Evolutionary conservation across 2,329 filamentous ascomycete species (phyloP).

Genomic region (Erysiphe pulchra): DNA sequence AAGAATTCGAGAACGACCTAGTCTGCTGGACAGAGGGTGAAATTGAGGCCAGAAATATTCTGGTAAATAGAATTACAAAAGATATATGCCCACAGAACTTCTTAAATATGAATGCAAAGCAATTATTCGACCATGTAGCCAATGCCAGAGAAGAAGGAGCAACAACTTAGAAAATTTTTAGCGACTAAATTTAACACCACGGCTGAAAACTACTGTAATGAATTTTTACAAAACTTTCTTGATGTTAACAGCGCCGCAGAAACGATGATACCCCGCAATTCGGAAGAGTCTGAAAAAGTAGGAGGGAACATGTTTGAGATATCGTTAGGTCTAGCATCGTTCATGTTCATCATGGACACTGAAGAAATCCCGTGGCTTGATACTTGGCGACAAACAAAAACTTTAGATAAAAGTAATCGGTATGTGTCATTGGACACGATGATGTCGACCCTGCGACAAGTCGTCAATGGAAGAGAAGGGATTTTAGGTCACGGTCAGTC

Average conservation of each 20-base stretch:
- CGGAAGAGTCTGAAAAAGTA: not conserved
- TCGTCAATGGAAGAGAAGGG: not conserved
- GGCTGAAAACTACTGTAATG: not conserved
- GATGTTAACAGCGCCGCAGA: not conserved
- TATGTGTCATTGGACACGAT: not conserved
- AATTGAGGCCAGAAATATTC: not conserved
- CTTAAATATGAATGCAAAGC: not conserved
- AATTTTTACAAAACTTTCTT: not conserved
- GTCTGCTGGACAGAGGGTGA: not conserved
- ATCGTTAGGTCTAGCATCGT: not conserved
- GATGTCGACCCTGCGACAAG: not conserved
- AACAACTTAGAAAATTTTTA: not conserved
- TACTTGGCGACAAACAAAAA: not conserved
- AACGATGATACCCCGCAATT: not conserved
- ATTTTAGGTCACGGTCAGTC: not conserved
- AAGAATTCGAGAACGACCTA: not conserved
- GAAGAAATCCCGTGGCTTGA: not conserved
- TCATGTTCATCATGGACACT: not conserved
- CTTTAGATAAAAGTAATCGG: not conserved
- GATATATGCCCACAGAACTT: not conserved
- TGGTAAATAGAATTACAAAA: not conserved
- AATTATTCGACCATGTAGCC: not conserved
- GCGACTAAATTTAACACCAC: not conserved
- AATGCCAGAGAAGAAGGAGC: not conserved
- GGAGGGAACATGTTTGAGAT: not conserved